A percentile compares a stretch with the other conserved stretches of the same genome.
These are phyloP conservation scores for Trichosporon coremiiforme DNA, from an alignment of 1,284 basidiomycete species.

Conservation along the genomic window DNA sequence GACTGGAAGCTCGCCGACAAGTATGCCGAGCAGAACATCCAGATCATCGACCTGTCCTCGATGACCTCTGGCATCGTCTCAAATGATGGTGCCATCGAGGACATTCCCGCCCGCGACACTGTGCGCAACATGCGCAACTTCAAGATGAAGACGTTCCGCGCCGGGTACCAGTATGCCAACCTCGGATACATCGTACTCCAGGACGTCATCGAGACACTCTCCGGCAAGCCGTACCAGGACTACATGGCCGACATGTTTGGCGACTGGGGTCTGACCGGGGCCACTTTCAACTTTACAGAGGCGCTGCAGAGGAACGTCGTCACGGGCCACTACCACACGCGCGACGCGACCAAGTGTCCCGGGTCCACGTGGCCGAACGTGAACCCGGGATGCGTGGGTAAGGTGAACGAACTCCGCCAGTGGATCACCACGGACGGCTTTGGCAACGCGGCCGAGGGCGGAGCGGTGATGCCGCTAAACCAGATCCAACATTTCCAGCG, in stretches of 20 bases:
- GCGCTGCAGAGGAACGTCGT: conserved; percentile 26
- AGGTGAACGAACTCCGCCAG: background rate
- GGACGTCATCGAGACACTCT: conserved; percentile 38
- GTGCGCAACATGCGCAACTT: conserved; percentile 38
- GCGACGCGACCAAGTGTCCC: background rate
- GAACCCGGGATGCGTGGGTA: background rate
- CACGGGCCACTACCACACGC: conserved; percentile 11
- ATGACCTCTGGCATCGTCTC: conserved; percentile 44
- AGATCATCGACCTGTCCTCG: conserved; percentile 54
- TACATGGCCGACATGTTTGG: conserved; percentile 41
- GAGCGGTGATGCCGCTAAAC: background rate
- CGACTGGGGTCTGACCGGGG: conserved; percentile 40
- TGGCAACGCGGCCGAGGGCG: background rate
- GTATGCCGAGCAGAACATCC: conserved; percentile 53
- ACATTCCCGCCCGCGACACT: conserved; percentile 20
- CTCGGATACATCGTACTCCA: conserved; percentile 37
- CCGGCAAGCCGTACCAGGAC: conserved; percentile 34
- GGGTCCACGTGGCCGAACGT: background rate
- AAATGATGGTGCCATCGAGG: conserved; percentile 34
- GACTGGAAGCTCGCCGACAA: conserved; percentile 56
- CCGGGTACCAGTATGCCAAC: conserved; percentile 48
- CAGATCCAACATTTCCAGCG: background rate
- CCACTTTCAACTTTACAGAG: conserved; percentile 32
- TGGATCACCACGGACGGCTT: background rate
- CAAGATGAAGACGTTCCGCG: conserved; percentile 42